These are phyloP conservation scores for Aspergillus sp. DNA, from an alignment of 2,329 filamentous ascomycete species.

Conservation along the genomic window DNA sequence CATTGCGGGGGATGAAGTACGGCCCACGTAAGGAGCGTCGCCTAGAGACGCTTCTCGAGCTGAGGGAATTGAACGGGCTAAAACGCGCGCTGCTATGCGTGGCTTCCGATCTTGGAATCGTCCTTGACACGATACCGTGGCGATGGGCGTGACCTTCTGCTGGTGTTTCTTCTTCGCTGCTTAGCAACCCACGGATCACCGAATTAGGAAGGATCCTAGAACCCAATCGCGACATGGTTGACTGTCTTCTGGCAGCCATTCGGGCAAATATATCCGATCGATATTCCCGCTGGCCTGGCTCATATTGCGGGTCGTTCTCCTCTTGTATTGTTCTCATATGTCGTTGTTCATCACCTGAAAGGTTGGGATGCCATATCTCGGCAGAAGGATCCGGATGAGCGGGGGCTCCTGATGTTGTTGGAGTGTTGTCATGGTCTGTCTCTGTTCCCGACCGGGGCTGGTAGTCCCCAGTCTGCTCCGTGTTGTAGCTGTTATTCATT, in stretches of 20 bases:
- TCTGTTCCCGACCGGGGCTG: slow-evolving; percentile 21
- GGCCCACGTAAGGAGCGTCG: slow-evolving; percentile 43
- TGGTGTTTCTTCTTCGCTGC: slow-evolving; percentile 49
- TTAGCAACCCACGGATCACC: slow-evolving; percentile 47
- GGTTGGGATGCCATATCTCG: slow-evolving; percentile 25
- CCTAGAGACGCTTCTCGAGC: slow-evolving; percentile 42
- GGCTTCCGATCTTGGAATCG: slow-evolving; percentile 37
- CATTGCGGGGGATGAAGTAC: slow-evolving; percentile 43
- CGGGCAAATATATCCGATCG: slow-evolving; percentile 36
- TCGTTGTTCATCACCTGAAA: slow-evolving; percentile 18
- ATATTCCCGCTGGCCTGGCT: slow-evolving; percentile 33
- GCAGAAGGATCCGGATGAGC: slow-evolving; percentile 12
- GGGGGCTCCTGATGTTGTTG: slow-evolving; percentile 15
- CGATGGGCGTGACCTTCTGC: slow-evolving; percentile 50
- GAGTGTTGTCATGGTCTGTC: slow-evolving; percentile 16
- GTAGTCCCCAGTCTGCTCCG: slow-evolving; percentile 30
- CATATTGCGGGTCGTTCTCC: slow-evolving; percentile 39
- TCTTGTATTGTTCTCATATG: slow-evolving; percentile 41
- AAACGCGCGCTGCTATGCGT: slow-evolving; percentile 39
- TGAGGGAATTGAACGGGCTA: slow-evolving; percentile 43
- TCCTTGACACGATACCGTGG: slow-evolving; percentile 44
- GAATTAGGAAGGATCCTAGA: slow-evolving; percentile 52
- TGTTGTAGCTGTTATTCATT: slow-evolving; percentile 35
- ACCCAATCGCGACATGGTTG: slow-evolving; percentile 51
- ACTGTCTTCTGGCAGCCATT: slow-evolving; percentile 45